These are phyloP conservation scores for Hordeum marinum DNA, from an alignment of 176 grass and related monocot species.

Conservation along the genomic window DNA sequence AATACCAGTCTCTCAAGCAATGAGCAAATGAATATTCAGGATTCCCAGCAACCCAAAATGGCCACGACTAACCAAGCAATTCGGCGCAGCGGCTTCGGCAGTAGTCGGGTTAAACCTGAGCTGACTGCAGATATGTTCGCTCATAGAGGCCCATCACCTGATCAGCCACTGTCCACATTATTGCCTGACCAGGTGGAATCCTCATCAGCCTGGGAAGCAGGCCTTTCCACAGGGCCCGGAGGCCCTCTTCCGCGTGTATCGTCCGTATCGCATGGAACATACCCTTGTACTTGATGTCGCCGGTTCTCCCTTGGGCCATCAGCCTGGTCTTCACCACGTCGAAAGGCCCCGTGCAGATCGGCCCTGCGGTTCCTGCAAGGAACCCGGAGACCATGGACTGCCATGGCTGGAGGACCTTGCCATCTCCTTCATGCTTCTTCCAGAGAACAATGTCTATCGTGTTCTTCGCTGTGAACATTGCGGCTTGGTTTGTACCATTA, in stretches of 20 bases:
- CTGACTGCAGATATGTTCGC: slow-evolving; percentile 41
- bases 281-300: slow-evolving; percentile 72
- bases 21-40: slow-evolving; percentile 34
- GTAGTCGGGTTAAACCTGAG: slow-evolving; percentile 32
- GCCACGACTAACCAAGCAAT: slow-evolving; percentile 14
- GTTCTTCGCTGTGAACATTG: slow-evolving; percentile 97
- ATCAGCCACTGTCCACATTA: slow-evolving; percentile 96
- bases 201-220: slow-evolving; percentile 96
- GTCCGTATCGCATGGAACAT: slow-evolving; percentile 78
- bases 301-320: slow-evolving; percentile 82
- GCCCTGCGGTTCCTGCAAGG: slow-evolving; percentile 89
- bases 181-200: slow-evolving; percentile 98
- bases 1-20: slow-evolving; percentile 12
- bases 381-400: slow-evolving; percentile 98
- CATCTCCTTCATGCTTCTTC: slow-evolving; percentile 92
- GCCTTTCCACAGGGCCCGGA: slow-evolving; percentile 80
- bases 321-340: slow-evolving; percentile 93
- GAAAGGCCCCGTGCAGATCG: slow-evolving; percentile 85
- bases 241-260: slow-evolving; percentile 76
- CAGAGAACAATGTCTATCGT: slow-evolving; percentile 78
- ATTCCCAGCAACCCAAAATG: not conserved
- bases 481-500: slow-evolving; percentile 96
- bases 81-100: slow-evolving; percentile 7
- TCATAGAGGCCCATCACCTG: slow-evolving; percentile 95
- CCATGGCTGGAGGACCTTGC: slow-evolving; percentile 80